These are phyloP conservation scores for Earliella scabrosa DNA, from an alignment of 1,284 basidiomycete species.

Conservation along the genomic window DNA sequence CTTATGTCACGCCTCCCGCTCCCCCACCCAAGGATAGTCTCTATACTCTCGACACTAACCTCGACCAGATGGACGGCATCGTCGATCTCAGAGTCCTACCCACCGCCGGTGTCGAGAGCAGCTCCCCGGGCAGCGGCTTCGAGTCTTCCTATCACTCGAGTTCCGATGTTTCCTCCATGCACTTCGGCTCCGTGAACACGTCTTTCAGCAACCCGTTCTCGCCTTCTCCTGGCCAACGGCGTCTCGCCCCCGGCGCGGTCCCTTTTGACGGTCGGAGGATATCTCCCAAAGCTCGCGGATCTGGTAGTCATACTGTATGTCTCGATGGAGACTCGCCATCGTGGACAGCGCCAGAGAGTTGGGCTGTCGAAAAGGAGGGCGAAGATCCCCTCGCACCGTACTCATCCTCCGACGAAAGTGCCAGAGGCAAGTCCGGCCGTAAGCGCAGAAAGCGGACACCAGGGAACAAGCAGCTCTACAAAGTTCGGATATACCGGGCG, in stretches of 20 bases:
- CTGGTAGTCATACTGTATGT: constrained; percentile 4
- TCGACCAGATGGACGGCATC: constrained; percentile 86
- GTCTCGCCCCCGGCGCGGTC: constrained; percentile 19
- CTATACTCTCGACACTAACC: constrained; percentile 74
- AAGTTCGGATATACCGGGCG: constrained; percentile 79
- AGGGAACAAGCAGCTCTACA: constrained; percentile 37
- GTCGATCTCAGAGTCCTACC: constrained; percentile 54
- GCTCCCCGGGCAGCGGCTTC: constrained; percentile 45
- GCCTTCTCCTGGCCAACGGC: constrained; percentile 32
- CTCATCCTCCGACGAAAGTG: constrained; percentile 52
- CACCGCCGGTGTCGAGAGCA: constrained; percentile 32
- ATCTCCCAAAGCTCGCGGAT: constrained; percentile 50
- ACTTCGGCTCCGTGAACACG: constrained; percentile 30
- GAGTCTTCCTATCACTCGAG: constrained; percentile 31
- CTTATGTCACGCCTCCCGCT: constrained; percentile 24
- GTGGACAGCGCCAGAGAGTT: constrained; percentile 63
- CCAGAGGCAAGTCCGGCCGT: constrained; percentile 13
- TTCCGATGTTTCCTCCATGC: constrained; percentile 31
- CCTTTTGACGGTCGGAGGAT: constrained; percentile 43
- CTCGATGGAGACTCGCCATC: constrained; percentile 38
- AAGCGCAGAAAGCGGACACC: constrained; percentile 23
- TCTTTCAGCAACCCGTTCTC: constrained; percentile 35
- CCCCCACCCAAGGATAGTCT: constrained; percentile 27
- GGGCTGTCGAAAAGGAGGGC: constrained; percentile 56
- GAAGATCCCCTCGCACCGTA: constrained; percentile 46